phyloP scores from a whole-genome alignment of 1,284 basidiomycete species.

The Neotropicomus parvogracilis region DNA sequence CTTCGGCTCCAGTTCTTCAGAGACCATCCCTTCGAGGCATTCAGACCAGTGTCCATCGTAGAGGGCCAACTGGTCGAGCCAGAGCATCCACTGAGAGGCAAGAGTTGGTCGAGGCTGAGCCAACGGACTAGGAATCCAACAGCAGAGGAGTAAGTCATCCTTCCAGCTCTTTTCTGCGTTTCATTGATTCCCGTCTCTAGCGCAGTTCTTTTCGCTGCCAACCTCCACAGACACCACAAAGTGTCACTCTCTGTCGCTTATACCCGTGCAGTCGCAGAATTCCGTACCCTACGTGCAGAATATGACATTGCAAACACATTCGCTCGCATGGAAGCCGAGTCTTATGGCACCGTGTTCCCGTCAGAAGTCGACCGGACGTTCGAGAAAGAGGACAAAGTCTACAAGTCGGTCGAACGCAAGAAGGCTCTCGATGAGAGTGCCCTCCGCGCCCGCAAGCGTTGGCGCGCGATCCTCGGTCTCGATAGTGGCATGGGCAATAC shows the following conservation, averaged over 20 bases:
- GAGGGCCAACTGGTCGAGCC: constrained; percentile 62
- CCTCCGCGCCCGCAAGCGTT: constrained; percentile 65
- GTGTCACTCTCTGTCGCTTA: constrained; percentile 81
- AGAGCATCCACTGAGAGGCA: constrained; percentile 56
- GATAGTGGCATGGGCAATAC: constrained; percentile 40
- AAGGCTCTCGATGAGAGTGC: constrained; percentile 56
- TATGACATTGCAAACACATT: constrained; percentile 76
- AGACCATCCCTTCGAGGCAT: constrained; percentile 96
- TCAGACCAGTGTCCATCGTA: constrained; percentile 75
- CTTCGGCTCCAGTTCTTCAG: constrained; percentile 89
- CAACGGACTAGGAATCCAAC: constrained; percentile 82
- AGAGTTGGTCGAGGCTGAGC: constrained; percentile 68
- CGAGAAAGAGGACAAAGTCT: constrained; percentile 56
- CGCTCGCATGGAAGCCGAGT: constrained; percentile 78
- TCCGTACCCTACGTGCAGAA: constrained; percentile 81
- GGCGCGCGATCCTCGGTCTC: constrained; percentile 61
- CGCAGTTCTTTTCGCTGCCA: constrained; percentile 76
- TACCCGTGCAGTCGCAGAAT: constrained; percentile 75
- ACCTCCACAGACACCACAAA: constrained; percentile 66
- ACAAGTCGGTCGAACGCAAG: constrained; percentile 56
- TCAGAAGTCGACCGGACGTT: constrained; percentile 61
- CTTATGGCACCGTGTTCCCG: constrained; percentile 70
- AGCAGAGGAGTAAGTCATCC: constrained; percentile 81
- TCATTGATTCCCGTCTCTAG: constrained; percentile 41
- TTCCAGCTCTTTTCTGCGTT: background rate